Conservation (phyloP, 495 filamentous ascomycete species). For the Aspergillus haitiensis region DNA sequence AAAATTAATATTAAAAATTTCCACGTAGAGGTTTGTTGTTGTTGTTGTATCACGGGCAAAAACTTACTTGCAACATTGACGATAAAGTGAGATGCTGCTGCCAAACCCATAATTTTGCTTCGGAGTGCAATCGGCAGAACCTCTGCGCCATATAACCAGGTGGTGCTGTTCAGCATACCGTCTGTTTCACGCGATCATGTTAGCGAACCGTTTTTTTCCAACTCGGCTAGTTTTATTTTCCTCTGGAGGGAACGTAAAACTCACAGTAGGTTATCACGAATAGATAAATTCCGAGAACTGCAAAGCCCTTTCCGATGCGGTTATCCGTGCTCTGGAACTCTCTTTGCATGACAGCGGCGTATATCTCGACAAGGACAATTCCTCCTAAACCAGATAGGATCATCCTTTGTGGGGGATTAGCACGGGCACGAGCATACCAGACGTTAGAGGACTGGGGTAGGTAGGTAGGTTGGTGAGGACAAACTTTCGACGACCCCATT, state of each 20-base stretch:
- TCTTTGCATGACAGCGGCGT: constrained; percentile 59
- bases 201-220: not conserved
- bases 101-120: constrained; percentile 60
- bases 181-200: constrained; percentile 32
- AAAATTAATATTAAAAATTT: too few species aligned
- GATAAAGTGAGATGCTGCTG: constrained; percentile 57
- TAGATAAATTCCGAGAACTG: constrained; percentile 59
- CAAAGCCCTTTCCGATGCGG: constrained; percentile 58
- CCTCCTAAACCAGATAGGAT: constrained; percentile 51
- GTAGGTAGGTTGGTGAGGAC: constrained; percentile 6
- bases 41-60: not conserved
- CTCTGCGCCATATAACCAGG: constrained; percentile 62
- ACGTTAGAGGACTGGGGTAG: too few species aligned
- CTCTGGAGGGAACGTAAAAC: constrained; percentile 17
- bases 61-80: constrained; percentile 55
- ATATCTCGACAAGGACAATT: constrained; percentile 57
- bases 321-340: constrained; percentile 57
- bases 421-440: too few species aligned
- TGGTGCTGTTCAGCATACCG: constrained; percentile 59
- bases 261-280: constrained; percentile 58
- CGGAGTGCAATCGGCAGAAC: constrained; percentile 56
- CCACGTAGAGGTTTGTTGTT: not conserved
- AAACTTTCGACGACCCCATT: constrained; percentile 61
- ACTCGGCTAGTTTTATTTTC: not conserved
- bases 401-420: constrained; percentile 40